These are phyloP conservation scores for Xylaria sp. DNA, from an alignment of 2,329 filamentous ascomycete genomes.

Conservation along the genomic window DNA sequence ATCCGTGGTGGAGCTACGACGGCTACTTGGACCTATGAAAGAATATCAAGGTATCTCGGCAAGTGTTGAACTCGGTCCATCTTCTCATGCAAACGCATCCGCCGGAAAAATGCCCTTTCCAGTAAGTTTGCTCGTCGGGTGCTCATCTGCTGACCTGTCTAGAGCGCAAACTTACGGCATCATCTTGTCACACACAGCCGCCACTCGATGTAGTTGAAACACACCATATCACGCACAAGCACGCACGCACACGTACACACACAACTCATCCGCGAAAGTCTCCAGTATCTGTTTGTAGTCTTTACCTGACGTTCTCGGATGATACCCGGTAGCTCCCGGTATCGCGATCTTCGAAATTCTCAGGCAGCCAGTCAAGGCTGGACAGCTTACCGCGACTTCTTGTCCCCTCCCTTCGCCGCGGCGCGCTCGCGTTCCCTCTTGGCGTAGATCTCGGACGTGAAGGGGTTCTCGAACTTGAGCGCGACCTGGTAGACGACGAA, in stretches of 20 bases:
- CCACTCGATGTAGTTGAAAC: conserved; percentile 8
- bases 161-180: not conserved
- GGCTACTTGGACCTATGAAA: not conserved
- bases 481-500: conserved; percentile 79
- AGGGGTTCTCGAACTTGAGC: conserved; percentile 87
- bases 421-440: conserved; percentile 71
- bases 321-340: conserved; percentile 12
- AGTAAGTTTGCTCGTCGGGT: not conserved
- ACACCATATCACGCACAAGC: not conserved
- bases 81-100: not conserved
- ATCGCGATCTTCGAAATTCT: conserved; percentile 1
- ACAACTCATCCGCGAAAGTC: conserved; percentile 4
- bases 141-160: conserved; percentile 1
- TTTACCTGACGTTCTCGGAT: conserved; percentile 13
- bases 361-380: conserved; percentile 1
- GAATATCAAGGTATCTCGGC: not conserved
- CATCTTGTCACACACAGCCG: conserved; percentile 8
- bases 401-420: conserved; percentile 45
- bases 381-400: conserved; percentile 54
- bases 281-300: conserved; percentile 2
- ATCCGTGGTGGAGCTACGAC: not conserved
- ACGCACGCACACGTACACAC: not conserved
- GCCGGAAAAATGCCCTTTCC: not conserved
- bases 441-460: conserved; percentile 89
- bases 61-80: not conserved